These are phyloP conservation scores for Entomortierella lignicola DNA, from an alignment of 192 early-diverging fungal species.

Conservation along the genomic window DNA sequence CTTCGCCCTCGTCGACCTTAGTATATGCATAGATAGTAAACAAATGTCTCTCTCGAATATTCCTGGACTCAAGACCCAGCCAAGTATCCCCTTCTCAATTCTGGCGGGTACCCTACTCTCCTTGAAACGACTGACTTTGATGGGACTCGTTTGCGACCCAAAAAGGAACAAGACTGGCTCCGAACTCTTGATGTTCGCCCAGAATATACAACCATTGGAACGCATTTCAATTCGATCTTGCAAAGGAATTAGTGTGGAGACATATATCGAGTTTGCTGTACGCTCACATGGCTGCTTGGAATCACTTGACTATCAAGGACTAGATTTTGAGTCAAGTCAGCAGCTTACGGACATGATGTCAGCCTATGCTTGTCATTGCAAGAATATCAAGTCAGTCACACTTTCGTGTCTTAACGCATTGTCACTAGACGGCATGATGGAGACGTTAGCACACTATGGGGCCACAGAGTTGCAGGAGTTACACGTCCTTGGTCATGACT, in stretches of 20 bases:
- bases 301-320: constrained; percentile 35
- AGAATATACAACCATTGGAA: constrained; percentile 32
- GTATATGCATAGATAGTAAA: constrained; percentile 45
- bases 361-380: constrained; percentile 31
- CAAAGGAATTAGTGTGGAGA: constrained; percentile 30
- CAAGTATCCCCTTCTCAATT: constrained; percentile 45
- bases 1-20: constrained; percentile 46
- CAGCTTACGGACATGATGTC: constrained; percentile 38
- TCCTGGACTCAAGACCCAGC: constrained; percentile 5
- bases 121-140: constrained; percentile 37
- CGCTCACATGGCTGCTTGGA: constrained; percentile 17
- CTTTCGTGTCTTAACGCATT: constrained; percentile 33
- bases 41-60: not conserved
- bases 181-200: constrained; percentile 36
- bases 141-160: constrained; percentile 40
- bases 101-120: constrained; percentile 36
- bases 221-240: constrained; percentile 42
- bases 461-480: constrained; percentile 29
- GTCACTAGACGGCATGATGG: constrained; percentile 34
- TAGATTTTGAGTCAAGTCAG: constrained; percentile 36
- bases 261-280: constrained; percentile 20
- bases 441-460: constrained; percentile 4
- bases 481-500: constrained; percentile 45
- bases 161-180: constrained; percentile 41
- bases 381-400: constrained; percentile 32